Evolutionary conservation across 2,329 filamentous ascomycete species (phyloP).

Genomic region (Exophiala dermatitidis): DNA sequence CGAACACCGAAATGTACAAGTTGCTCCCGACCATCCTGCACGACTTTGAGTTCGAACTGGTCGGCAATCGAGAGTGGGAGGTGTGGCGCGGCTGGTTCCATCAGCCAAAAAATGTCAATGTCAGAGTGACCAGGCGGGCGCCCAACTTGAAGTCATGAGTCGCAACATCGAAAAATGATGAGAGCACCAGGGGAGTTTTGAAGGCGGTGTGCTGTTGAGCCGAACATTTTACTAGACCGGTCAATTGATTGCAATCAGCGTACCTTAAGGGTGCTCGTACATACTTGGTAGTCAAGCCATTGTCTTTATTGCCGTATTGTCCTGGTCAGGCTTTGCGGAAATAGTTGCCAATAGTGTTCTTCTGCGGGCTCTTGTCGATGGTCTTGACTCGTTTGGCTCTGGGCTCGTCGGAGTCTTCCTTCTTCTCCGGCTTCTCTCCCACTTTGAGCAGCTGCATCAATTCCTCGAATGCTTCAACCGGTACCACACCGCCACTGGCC

Average conservation of each 20-base stretch:
- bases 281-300: too few relatives aligned
- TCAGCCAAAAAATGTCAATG: constrained; percentile 16
- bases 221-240: too few relatives aligned
- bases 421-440: constrained; percentile 46
- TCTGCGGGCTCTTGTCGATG: constrained; percentile 37
- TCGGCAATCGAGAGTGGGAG: constrained; percentile 9
- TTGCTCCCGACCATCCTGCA: constrained; percentile 22
- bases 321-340: constrained; percentile 39
- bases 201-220: not conserved
- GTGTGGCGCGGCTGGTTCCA: constrained; percentile 18
- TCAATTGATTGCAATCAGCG: too few relatives aligned
- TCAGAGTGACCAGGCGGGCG: constrained; percentile 4
- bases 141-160: too few relatives aligned
- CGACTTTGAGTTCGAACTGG: constrained; percentile 16
- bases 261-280: too few relatives aligned
- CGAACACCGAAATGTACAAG: constrained; percentile 27
- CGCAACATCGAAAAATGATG: too few relatives aligned
- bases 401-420: constrained; percentile 31
- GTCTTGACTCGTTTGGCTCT: constrained; percentile 33
- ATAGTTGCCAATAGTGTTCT: constrained; percentile 51
- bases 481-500: constrained; percentile 59
- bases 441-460: constrained; percentile 53
- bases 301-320: not conserved
- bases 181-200: not conserved
- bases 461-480: constrained; percentile 56